These are phyloP conservation scores for Ascochyta lentis DNA, from an alignment of 2,329 filamentous ascomycete species.

Conservation along the genomic window DNA sequence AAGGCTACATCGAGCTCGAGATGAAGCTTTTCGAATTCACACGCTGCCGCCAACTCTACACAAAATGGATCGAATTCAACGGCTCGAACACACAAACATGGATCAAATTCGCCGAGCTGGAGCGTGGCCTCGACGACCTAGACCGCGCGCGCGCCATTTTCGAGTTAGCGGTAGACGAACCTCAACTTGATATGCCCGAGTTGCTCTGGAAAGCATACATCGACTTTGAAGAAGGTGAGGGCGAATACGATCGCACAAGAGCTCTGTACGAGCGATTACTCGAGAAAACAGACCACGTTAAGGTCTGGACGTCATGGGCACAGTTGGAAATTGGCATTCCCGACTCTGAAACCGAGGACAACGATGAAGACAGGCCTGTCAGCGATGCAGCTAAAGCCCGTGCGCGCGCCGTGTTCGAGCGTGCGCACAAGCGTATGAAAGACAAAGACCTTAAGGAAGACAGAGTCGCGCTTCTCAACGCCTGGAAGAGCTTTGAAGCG, in stretches of 20 bases:
- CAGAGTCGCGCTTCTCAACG: conserved; percentile 86
- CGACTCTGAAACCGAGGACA: conserved; percentile 64
- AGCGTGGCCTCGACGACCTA: conserved; percentile 87
- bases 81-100: conserved; percentile 88
- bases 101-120: conserved; percentile 95
- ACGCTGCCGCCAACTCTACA: conserved; percentile 87
- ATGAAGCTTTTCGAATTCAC: conserved; percentile 93
- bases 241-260: conserved; percentile 84
- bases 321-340: conserved; percentile 96
- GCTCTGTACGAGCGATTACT: conserved; percentile 87
- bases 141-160: conserved; percentile 90
- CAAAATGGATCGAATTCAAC: conserved; percentile 94
- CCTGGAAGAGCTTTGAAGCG: conserved; percentile 91
- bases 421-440: conserved; percentile 86
- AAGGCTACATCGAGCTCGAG: conserved; percentile 91
- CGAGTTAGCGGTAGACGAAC: conserved; percentile 84
- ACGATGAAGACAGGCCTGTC: conserved; percentile 63
- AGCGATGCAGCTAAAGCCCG: conserved; percentile 84
- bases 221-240: conserved; percentile 96
- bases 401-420: conserved; percentile 82
- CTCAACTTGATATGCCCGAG: conserved; percentile 93
- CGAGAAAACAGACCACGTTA: conserved; percentile 96
- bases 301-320: conserved; percentile 99
- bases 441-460: conserved; percentile 92
- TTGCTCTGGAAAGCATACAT: conserved; percentile 98